phyloP scores from a whole-genome alignment of 202 grass and related monocot genomes.

The Tripidium arundinaceum region DNA sequence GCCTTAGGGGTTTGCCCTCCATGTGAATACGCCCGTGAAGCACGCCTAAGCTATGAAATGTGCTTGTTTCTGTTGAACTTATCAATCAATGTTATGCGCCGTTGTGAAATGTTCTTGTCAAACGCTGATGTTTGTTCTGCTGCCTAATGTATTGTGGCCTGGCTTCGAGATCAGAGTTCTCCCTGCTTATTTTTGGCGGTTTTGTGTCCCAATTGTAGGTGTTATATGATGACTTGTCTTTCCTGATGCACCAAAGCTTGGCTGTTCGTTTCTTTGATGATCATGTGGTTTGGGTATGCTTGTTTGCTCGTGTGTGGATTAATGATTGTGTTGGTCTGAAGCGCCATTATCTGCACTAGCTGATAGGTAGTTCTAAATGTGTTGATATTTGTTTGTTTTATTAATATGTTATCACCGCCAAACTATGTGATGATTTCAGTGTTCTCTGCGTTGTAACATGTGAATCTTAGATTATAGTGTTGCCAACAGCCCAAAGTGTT shows the following conservation, averaged over 20 bases:
- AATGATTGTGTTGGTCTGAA: neutral
- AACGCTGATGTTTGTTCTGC: neutral
- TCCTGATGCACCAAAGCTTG: neutral
- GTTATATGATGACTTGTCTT: neutral
- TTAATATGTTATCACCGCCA: neutral
- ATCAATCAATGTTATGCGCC: neutral
- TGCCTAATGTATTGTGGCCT: neutral
- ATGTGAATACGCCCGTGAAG: conserved; percentile 34
- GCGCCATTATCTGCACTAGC: neutral
- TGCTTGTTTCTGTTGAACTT: conserved; percentile 29
- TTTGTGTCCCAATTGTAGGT: neutral
- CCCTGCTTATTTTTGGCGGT: neutral
- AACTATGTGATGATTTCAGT: neutral
- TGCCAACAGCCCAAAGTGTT: neutral
- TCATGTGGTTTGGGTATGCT: neutral
- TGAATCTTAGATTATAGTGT: neutral
- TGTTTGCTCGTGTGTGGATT: neutral
- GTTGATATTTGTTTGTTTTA: neutral
- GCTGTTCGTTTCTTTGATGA: neutral
- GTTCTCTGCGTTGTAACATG: neutral
- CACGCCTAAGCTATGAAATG: neutral
- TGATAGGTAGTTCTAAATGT: neutral
- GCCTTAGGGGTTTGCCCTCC: conserved; percentile 15
- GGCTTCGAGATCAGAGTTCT: neutral
- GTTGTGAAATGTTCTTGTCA: conserved; percentile 13